phyloP scores from a whole-genome alignment of 2,329 filamentous ascomycete genomes.

The Onygenales sp. region DNA sequence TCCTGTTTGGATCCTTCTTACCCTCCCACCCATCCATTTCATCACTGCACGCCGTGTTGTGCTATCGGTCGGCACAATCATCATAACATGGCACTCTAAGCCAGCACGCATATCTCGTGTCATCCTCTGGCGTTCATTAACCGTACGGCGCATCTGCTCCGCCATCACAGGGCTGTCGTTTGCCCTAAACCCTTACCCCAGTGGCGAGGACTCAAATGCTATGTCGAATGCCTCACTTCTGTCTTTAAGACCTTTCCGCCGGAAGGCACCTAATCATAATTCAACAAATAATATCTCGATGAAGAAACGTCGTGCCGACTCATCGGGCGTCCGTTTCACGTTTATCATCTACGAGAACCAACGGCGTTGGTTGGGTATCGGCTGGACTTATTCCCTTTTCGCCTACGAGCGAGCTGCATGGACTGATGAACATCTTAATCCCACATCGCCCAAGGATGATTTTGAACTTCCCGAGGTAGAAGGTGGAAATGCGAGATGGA shows the following conservation, averaged over 20 bases:
- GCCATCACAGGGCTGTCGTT: slow-evolving; percentile 65
- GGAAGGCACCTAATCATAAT: slow-evolving; percentile 32
- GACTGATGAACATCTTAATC: slow-evolving; percentile 92
- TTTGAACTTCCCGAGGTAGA: slow-evolving; percentile 61
- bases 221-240: slow-evolving; percentile 20
- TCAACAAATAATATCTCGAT: slow-evolving; percentile 40
- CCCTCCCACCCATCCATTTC: slow-evolving; percentile 70
- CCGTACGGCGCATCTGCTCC: slow-evolving; percentile 58
- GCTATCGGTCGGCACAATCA: slow-evolving; percentile 74
- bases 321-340: slow-evolving; percentile 83
- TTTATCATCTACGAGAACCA: slow-evolving; percentile 97
- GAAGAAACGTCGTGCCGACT: slow-evolving; percentile 34
- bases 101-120: slow-evolving; percentile 76
- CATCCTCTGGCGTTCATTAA: slow-evolving; percentile 80
- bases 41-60: slow-evolving; percentile 79
- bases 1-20: slow-evolving; percentile 76
- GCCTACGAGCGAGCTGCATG: slow-evolving; percentile 82
- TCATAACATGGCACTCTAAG: slow-evolving; percentile 85
- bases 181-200: slow-evolving; percentile 1
- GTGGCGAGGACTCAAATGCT: slow-evolving; percentile 11
- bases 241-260: slow-evolving; percentile 24
- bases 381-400: slow-evolving; percentile 87
- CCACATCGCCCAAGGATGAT: slow-evolving; percentile 63
- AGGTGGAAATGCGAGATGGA: slow-evolving; percentile 54
- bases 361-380: slow-evolving; percentile 84